Percentiles rank a stretch among this genome's conserved stretches.
Conservation (phyloP, 1,139 yeast species). For the Arxiozyma telluris region DNA sequence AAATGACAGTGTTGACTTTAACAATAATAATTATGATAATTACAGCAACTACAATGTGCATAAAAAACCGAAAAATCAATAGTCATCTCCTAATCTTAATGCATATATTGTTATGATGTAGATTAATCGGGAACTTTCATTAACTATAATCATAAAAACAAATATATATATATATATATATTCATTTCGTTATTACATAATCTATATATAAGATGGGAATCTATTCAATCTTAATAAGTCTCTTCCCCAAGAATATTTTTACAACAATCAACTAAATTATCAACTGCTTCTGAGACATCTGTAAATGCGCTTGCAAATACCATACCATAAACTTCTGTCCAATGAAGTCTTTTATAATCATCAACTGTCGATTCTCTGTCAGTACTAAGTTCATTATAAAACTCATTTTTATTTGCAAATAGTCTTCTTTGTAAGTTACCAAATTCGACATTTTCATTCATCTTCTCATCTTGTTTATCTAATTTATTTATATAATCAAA, state of each 20-base stretch:
- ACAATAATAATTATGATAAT: background rate
- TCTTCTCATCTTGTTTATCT: constrained; percentile 14
- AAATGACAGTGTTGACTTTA: background rate
- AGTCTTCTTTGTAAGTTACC: constrained; percentile 4
- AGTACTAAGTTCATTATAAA: background rate
- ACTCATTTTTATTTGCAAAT: constrained; percentile 1
- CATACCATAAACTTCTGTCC: constrained; percentile 43
- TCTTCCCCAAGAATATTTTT: constrained; percentile 42
- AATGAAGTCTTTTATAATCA: constrained; percentile 31
- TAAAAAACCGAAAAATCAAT: background rate
- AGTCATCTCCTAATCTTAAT: background rate
- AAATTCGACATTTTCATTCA: constrained; percentile 5
- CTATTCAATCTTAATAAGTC: constrained; percentile 3
- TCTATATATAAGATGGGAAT: background rate
- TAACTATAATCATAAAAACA: background rate
- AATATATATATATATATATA: background rate
- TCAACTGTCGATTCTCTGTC: constrained; percentile 7
- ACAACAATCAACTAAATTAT: constrained; percentile 32
- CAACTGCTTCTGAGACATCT: constrained; percentile 37
- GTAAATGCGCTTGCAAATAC: constrained; percentile 43
- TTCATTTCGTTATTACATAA: background rate
- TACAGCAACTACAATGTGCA: background rate
- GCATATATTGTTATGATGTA: background rate
- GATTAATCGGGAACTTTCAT: background rate
- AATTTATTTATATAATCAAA: constrained; percentile 35